Evolutionary conservation across 1,284 basidiomycete species (phyloP), one percentile per base, ranked within the genome.

Genomic region (Sporisorium reilianum): DNA sequence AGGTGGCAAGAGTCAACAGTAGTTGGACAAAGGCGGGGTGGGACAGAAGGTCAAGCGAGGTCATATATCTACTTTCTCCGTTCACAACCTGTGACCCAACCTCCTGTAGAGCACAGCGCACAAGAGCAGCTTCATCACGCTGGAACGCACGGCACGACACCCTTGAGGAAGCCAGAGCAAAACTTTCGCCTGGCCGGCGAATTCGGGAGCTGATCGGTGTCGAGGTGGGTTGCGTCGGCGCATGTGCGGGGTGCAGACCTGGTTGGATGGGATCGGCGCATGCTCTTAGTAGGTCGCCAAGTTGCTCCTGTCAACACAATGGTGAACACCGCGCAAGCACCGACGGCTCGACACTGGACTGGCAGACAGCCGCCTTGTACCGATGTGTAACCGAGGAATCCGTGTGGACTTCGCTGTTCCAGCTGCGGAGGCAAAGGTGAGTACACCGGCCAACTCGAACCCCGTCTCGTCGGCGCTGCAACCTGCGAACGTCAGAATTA

Each of bases 131-230:
- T 18, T 46, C 26, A 28, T 28, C 26, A 11, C 16, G n/a, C 45
- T 38, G 45, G 45, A 46, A 18, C 25, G 26, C 16, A 46, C 26
- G 45, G 26, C 45, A 46, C 26, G 28, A 7, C 5, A 14, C 36
- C 36, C 4, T 18, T 2, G 34, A 18, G 23, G 23, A 11, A 44
- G 12, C 9, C 23, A 26, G 26, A 28, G 10, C 28, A 54, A 55
- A 55, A 51, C 22, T 51, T 66, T 66, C 55, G 46, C 25, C 20
- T 46, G 50, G 32, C 61, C 61, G 61, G 67, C 45, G 52, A 69
- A 60, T 64, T 69, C 56, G 67, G 57, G 28, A 45, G n/a, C 4
- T 49, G 9, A 14, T 67, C 58, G 58, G 64, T 61, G 58, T 38
- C n/a, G 53, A 18, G 23, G 34, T 26, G 23, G 42, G 18, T 23